Evolutionary conservation across 257 asterid genomes (phyloP), one percentile per base, ranked within the genome.

Genomic region (Solanum bulbocastanum): DNA sequence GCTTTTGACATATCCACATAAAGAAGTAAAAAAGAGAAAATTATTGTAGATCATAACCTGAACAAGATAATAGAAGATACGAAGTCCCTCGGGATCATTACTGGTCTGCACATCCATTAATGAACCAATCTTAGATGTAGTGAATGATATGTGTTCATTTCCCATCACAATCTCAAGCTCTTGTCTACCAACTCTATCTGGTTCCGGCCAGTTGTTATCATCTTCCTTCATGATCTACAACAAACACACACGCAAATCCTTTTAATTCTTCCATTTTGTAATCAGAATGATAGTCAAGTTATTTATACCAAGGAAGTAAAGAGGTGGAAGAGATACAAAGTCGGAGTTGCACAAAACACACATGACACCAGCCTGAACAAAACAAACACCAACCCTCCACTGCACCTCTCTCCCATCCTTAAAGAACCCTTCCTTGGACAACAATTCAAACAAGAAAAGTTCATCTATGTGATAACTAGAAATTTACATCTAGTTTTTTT

Each of bases 101-200:
- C 99, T 97, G 40, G 98, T 94, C 90, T 94, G 97, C 83, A 96
- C 99, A 89, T 97, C 99, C 99, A 97, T 92, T 6, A 97, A 96
- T 22, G 99, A 96, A 44, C 99, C 99, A 91, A 97, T 97, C 93
- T 97, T 97, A n/a, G 99, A 95, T 14, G 99, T 96, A 3, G 99
- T 96, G 90, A 97, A 97, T 7, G 99, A 97, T 81, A 97, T 97
- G 89, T 97, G 99, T 92, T 97, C 99, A 87, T 96, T 95, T 68
- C 98, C 99, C 98, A 97, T 94, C 91, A 97, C 99, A 91, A 97
- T 97, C 93, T 97, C 99, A 88, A 97, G 96, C 92, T 97, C 99
- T 89, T 97, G 99, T 92, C 99, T 95, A 79, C 99, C 99, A 32
- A 96, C 96, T n/a, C 98, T 97, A 89, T 97, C 98, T 3, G 99